These are phyloP conservation scores for Colletotrichum costaricense DNA, from an alignment of 2,329 filamentous ascomycete species.

Conservation along the genomic window DNA sequence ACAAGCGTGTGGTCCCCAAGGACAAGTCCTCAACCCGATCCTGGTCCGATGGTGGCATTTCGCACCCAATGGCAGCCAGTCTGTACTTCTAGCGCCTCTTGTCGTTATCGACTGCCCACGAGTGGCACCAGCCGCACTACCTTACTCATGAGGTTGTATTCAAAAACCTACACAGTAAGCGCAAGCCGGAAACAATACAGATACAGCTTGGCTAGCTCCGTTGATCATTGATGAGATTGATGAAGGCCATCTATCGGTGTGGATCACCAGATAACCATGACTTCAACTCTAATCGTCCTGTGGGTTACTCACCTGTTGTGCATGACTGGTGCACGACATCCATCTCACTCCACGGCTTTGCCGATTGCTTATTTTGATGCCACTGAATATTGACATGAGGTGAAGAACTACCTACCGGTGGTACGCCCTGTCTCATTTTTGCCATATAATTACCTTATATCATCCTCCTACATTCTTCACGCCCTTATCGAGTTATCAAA, in stretches of 20 bases:
- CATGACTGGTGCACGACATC: neutral
- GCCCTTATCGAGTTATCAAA: neutral
- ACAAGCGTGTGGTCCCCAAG: too few species aligned
- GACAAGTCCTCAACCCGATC: neutral
- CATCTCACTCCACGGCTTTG: neutral
- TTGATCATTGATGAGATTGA: neutral
- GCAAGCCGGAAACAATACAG: neutral
- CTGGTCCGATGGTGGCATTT: constrained; percentile 2
- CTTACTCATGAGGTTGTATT: too few species aligned
- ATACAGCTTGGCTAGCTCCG: neutral
- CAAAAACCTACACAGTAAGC: neutral
- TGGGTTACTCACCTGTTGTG: neutral
- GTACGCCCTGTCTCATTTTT: neutral
- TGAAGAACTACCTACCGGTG: neutral
- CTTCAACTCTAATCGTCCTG: constrained; percentile 24
- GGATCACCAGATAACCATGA: constrained; percentile 27
- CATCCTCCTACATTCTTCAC: neutral
- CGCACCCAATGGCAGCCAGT: constrained; percentile 11
- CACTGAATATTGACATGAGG: neutral
- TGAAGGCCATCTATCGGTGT: neutral
- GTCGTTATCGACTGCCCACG: neutral
- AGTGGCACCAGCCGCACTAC: neutral
- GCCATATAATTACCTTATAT: neutral
- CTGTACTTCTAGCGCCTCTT: neutral
- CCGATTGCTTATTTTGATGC: neutral